phyloP scores from a whole-genome alignment of 176 grass and related monocot species.

The Rhynchospora tenuis region DNA sequence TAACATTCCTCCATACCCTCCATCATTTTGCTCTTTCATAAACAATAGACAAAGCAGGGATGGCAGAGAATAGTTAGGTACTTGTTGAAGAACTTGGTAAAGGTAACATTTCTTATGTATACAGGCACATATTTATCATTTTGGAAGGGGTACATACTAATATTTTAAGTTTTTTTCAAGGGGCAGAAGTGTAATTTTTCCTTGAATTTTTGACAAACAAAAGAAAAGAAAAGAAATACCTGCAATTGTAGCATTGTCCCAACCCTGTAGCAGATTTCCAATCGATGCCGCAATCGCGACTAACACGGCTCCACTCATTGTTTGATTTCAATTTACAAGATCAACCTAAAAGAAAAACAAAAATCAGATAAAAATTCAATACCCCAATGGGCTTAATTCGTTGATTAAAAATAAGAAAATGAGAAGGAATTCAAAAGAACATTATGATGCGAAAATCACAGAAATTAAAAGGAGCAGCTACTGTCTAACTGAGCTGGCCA shows the following conservation, averaged over 20 bases:
- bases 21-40: neutral
- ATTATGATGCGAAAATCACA: neutral
- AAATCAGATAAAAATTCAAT: neutral
- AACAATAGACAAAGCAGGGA: neutral
- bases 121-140: neutral
- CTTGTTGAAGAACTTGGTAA: neutral
- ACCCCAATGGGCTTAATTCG: neutral
- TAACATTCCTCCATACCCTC: neutral
- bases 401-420: neutral
- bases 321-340: neutral
- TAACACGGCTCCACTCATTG: constrained; percentile 58
- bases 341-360: neutral
- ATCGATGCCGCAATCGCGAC: constrained; percentile 65
- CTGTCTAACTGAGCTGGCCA: neutral
- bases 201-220: neutral
- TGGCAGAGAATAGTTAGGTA: neutral
- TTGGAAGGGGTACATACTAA: neutral
- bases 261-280: constrained; percentile 81
- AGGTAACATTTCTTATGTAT: neutral
- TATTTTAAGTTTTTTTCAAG: neutral
- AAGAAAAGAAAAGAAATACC: constrained; percentile 16
- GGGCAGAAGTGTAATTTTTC: neutral
- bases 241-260: constrained; percentile 95
- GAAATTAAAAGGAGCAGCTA: neutral
- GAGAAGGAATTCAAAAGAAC: neutral